phyloP scores from a whole-genome alignment of 257 asterid genomes.

The Ilex aquifolium region DNA sequence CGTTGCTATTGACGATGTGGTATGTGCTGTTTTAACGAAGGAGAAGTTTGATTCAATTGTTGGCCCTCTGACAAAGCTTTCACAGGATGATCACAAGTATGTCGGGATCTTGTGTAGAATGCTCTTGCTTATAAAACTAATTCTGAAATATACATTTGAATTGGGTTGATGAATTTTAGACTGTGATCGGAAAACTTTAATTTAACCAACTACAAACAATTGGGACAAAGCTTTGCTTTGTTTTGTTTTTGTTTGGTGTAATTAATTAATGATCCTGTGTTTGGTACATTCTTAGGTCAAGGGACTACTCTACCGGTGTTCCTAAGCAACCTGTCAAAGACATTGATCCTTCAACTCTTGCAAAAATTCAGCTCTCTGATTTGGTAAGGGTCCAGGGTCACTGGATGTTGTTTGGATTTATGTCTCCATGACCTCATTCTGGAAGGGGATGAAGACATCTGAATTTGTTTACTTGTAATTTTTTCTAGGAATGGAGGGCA shows the following conservation, averaged over 20 bases:
- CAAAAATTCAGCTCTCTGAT: slow-evolving; percentile 68
- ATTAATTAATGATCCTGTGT: not conserved
- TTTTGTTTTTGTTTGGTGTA: too few species aligned
- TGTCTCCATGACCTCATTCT: slow-evolving; percentile 9
- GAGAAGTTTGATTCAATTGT: slow-evolving; percentile 77
- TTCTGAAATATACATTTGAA: too few species aligned
- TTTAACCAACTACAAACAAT: too few species aligned
- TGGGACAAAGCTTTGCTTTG: too few species aligned
- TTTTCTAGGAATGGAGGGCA: slow-evolving; percentile 70
- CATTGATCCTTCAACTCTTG: slow-evolving; percentile 39
- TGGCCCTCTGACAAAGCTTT: slow-evolving; percentile 63
- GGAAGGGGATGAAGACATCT: slow-evolving; percentile 7
- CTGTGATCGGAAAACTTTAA: too few species aligned
- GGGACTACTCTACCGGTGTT: slow-evolving; percentile 34
- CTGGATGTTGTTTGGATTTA: slow-evolving; percentile 7
- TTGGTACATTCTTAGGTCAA: slow-evolving; percentile 38
- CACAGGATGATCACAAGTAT: slow-evolving; percentile 66
- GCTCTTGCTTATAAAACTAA: too few species aligned
- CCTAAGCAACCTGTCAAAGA: slow-evolving; percentile 37
- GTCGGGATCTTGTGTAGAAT: slow-evolving; percentile 14
- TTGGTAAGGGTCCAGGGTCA: slow-evolving; percentile 52
- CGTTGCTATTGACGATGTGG: slow-evolving; percentile 69
- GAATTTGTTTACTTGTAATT: slow-evolving; percentile 4
- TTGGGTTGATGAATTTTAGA: too few species aligned
- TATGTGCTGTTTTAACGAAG: slow-evolving; percentile 74